phyloP scores from a whole-genome alignment of 495 filamentous ascomycete species.

The Tricharina praecox region DNA sequence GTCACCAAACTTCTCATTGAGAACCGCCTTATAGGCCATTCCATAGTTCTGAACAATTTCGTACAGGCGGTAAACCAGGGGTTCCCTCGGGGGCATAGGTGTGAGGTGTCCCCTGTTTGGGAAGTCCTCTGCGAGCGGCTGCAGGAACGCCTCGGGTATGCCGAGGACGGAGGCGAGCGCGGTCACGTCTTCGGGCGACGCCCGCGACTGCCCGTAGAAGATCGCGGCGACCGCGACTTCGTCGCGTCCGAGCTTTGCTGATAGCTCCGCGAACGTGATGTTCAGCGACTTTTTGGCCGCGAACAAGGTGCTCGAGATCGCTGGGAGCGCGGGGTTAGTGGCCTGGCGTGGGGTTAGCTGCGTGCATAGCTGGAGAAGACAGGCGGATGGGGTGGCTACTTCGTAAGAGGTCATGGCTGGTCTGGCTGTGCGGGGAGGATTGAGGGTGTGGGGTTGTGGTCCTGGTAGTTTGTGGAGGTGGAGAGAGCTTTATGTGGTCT shows the following conservation, averaged over 20 bases:
- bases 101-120: slow-evolving; percentile 70
- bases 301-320: slow-evolving; percentile 57
- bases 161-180: slow-evolving; percentile 52
- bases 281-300: slow-evolving; percentile 57
- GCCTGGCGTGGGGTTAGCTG: not conserved
- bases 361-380: not conserved
- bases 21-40: slow-evolving; percentile 84
- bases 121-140: slow-evolving; percentile 45
- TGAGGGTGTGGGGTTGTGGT: too few species aligned
- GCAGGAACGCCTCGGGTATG: slow-evolving; percentile 40
- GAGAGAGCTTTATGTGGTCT: not conserved
- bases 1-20: slow-evolving; percentile 99
- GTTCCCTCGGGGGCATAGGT: slow-evolving; percentile 89
- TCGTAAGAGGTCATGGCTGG: not conserved
- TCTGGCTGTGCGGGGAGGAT: too few species aligned
- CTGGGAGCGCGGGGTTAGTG: slow-evolving; percentile 5
- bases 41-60: slow-evolving; percentile 98
- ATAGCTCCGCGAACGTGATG: slow-evolving; percentile 71
- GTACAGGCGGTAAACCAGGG: slow-evolving; percentile 82
- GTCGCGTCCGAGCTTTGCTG: slow-evolving; percentile 54
- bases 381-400: not conserved
- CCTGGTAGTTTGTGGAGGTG: not conserved
- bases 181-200: slow-evolving; percentile 58
- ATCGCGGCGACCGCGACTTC: slow-evolving; percentile 85
- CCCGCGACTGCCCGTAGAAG: slow-evolving; percentile 84